Conservation (phyloP, 2,329 filamentous ascomycete genomes). For the Fusarium coffeatum region DNA sequence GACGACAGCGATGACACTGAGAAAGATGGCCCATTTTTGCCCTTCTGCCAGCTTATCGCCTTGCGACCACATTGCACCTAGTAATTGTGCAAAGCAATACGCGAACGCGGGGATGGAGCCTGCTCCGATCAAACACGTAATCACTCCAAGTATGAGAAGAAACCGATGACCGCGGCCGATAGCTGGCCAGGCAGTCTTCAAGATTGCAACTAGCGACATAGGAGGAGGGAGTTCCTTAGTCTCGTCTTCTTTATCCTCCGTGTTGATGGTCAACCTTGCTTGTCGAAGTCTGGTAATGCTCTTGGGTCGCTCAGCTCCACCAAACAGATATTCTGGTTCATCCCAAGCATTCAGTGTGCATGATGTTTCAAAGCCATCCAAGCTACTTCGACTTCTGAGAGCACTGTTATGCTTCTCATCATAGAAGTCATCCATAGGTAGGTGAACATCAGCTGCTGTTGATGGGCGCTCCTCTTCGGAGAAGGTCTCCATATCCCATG, state of each 20-base stretch:
- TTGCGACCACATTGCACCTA: constrained; percentile 74
- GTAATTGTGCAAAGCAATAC: constrained; percentile 77
- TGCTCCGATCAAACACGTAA: constrained; percentile 72
- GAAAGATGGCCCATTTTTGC: constrained; percentile 74
- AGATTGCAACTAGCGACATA: constrained; percentile 42
- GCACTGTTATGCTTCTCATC: constrained; percentile 30
- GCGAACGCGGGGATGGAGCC: constrained; percentile 79
- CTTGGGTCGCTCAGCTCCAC: constrained; percentile 48
- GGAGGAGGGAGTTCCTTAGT: constrained; percentile 7
- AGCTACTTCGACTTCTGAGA: constrained; percentile 17
- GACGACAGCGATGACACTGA: constrained; percentile 73
- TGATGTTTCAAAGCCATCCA: constrained; percentile 12
- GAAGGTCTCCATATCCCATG: constrained; percentile 33
- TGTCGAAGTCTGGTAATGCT: constrained; percentile 34
- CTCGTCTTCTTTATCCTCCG: background rate
- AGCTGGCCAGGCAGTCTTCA: constrained; percentile 74
- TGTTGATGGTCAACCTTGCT: background rate
- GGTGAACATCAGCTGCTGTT: background rate
- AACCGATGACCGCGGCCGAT: constrained; percentile 64
- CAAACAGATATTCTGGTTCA: constrained; percentile 37
- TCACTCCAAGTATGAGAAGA: constrained; percentile 69
- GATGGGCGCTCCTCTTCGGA: constrained; percentile 3
- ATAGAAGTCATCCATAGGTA: background rate
- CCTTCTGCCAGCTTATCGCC: constrained; percentile 62
- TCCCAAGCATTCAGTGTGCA: constrained; percentile 14